A percentile compares a stretch with the other conserved stretches of the same genome.
These are phyloP conservation scores for Naganishia vaughanmartiniae DNA, from an alignment of 768 basidiomycete species.

Conservation along the genomic window DNA sequence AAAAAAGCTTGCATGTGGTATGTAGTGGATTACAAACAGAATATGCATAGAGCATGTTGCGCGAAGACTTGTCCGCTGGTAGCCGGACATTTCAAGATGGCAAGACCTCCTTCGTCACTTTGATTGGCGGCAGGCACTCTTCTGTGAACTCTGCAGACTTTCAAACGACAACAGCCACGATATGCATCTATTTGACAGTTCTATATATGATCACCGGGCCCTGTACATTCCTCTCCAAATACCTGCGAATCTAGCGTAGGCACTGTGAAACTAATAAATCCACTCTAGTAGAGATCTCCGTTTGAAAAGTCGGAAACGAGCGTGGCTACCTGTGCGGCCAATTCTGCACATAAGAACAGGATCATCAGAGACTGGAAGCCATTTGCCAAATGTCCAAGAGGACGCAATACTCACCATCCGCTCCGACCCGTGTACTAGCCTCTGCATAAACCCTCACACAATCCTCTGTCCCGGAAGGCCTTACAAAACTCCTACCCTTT, in stretches of 20 bases:
- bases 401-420: constrained; percentile 69
- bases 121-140: no score
- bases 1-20: no score
- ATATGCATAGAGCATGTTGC: no score
- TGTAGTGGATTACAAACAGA: no score
- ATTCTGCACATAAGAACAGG: not conserved
- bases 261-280: not conserved
- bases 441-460: constrained; percentile 97
- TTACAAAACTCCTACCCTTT: constrained; percentile 84
- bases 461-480: constrained; percentile 97
- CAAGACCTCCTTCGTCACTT: no score
- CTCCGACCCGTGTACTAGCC: constrained; percentile 68
- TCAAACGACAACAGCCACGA: not conserved
- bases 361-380: not conserved
- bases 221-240: not conserved
- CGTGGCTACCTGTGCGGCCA: constrained; percentile 21
- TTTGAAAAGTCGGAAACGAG: constrained; percentile 30
- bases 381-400: not conserved
- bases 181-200: not conserved
- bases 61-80: no score
- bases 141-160: no score
- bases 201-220: not conserved
- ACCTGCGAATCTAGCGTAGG: not conserved
- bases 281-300: constrained; percentile 15
- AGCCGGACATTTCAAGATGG: no score